A percentile compares a stretch with the other conserved stretches of the same genome.
Conservation (phyloP, 805 yeast species). For the Lachancea waltii region DNA sequence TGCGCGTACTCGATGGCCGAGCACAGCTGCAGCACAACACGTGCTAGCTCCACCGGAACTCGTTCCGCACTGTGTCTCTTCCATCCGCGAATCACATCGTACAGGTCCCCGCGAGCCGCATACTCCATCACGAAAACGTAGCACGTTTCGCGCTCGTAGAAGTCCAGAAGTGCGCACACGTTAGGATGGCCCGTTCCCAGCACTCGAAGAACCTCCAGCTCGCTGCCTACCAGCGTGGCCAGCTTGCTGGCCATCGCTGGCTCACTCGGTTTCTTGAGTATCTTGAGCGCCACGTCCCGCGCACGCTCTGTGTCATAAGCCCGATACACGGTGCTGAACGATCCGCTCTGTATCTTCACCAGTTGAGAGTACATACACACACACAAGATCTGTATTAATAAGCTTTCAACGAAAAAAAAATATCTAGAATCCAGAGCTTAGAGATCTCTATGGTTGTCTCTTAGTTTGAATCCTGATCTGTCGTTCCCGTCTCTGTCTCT, state of each 20-base stretch:
- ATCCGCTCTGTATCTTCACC: slow-evolving; percentile 24
- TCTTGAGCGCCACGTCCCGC: slow-evolving; percentile 27
- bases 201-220: slow-evolving; percentile 33
- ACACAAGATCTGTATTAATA: background rate
- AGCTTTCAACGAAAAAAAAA: too few species aligned
- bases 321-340: slow-evolving; percentile 30
- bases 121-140: slow-evolving; percentile 58
- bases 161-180: slow-evolving; percentile 53
- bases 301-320: slow-evolving; percentile 21
- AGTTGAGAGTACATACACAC: slow-evolving; percentile 8
- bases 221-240: slow-evolving; percentile 18
- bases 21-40: slow-evolving; percentile 43
- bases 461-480: too few species aligned
- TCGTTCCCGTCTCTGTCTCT: too few species aligned
- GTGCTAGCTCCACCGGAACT: slow-evolving; percentile 27
- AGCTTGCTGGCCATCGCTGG: slow-evolving; percentile 10
- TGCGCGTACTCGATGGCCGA: slow-evolving; percentile 52
- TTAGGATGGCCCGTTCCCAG: slow-evolving; percentile 41
- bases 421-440: too few species aligned
- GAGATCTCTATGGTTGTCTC: too few species aligned
- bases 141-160: slow-evolving; percentile 47
- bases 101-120: slow-evolving; percentile 60
- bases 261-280: slow-evolving; percentile 19
- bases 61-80: slow-evolving; percentile 9
- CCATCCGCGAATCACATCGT: slow-evolving; percentile 40